Evolutionary conservation across 495 filamentous ascomycete species (phyloP), one percentile per base, ranked within the genome.

Genomic region (Podospora comata): DNA sequence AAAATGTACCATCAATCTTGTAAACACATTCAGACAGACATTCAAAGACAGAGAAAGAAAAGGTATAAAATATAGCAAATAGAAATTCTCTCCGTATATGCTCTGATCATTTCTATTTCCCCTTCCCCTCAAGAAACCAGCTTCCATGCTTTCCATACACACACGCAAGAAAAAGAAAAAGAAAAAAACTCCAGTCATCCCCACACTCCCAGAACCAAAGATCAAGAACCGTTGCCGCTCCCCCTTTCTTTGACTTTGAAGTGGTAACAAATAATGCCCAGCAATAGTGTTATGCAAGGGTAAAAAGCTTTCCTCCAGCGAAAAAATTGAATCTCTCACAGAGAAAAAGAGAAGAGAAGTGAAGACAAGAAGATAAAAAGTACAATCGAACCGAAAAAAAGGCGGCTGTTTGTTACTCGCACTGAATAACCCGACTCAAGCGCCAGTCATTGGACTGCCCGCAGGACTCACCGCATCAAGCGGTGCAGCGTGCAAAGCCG

Each of bases 401-500:
- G 39, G 9, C 18, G 30, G 3, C 18, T 0, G n/a, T n/a, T 44
- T 48, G 39, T 16, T 48, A 18, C 39, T 48, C 39, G 39, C 15
- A 48, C 39, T 11, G 7, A 48, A 16, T 48, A 48, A 32, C 7
- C 13, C 16, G 16, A 28, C 34, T 20, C 61, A 63, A 39, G 27
- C 7, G 2, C 30, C 65, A 9, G n/a, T 48, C 56, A 76, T 20
- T 34, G 82, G 78, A 66, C 79, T 83, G 34, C 67, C 71, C 23
- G 75, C 59, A 2, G 85, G 83, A 72, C 80, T 83, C 26, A 90
- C 82, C 23, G 82, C 82, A 71, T 92, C 89, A 63, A 96, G 74
- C 6, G 91, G 90, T 39, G 90, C 92, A 15, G 90, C 86, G 73
- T 96, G 92, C 59, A 96, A 81, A 13, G 92, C 92, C 5, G 92